Percentiles rank a stretch among this genome's conserved stretches.
phyloP scores from a whole-genome alignment of 176 grass and related monocot genomes.

The Thalia dealbata region DNA sequence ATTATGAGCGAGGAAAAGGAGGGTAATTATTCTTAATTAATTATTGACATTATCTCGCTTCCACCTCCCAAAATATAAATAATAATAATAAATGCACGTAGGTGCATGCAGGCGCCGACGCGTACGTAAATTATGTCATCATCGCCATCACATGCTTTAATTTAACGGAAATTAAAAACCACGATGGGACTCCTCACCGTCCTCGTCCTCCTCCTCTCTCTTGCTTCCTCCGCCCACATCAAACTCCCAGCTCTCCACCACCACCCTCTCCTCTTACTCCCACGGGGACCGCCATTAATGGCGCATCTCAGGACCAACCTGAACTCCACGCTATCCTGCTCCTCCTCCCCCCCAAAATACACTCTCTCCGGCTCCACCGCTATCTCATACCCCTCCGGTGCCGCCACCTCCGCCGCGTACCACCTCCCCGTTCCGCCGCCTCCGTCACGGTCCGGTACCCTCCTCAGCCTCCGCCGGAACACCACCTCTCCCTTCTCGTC shows the following conservation, averaged over 20 bases:
- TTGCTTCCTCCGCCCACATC: neutral
- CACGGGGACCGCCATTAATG: neutral
- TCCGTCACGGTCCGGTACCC: conserved; percentile 58
- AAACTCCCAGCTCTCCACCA: neutral
- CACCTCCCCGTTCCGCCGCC: conserved; percentile 45
- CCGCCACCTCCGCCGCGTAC: conserved; percentile 42
- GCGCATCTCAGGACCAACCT: neutral
- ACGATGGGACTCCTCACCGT: conserved; percentile 5
- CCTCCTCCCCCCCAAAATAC: neutral
- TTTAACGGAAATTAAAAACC: neutral
- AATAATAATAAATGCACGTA: no score
- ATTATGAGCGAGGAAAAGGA: no score
- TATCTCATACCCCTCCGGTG: conserved; percentile 47
- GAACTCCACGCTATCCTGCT: neutral
- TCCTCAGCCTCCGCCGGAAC: conserved; percentile 31
- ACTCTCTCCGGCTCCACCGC: conserved; percentile 40
- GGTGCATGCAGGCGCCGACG: no score
- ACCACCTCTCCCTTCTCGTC: neutral
- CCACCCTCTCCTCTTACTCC: neutral
- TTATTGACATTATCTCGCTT: no score
- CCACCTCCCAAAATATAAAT: no score
- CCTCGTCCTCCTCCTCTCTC: neutral
- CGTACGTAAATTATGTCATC: no score
- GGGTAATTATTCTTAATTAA: no score
- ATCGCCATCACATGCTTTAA: no score